Base-by-base conservation (phyloP, 129 eudicot genomes). In the Scalesia atractyloides region DNA sequence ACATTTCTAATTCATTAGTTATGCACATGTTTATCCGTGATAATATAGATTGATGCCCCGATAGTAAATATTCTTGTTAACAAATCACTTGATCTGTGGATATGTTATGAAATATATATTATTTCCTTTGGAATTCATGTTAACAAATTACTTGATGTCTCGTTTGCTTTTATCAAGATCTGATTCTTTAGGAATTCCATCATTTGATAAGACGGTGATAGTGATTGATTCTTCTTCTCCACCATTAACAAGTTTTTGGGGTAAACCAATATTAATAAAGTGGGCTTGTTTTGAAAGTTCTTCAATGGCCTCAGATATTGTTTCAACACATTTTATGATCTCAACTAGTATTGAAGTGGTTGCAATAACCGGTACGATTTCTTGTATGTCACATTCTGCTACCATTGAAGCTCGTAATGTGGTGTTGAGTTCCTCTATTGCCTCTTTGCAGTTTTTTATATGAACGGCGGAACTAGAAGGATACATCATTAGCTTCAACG, bases 241-340 rank as follows among this genome's bases (percentile, higher is more conserved):
- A 4, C 47, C 81, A 47, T 33, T 61, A 30, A 81, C 77, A 1
- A 89, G 95, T 7, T 75, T 82, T 75, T 81, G 82, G 13, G 72
- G 72, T 64, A 85, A 91, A 9, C 85, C 82, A 6, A 84, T 82
- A 64, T 58, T 82, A 50, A 72, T 73, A 56, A 82, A 22, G 34
- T 36, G 68, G 3, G 95, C 95, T 60, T 66, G 66, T 17, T 67
- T 41, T 0, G 86, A 71, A 41, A 91, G 88, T 33, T 91, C 89
- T 8, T 72, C 72, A 0, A 85, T 68, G 3, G 86, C 74, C 33
- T 69, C 85, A 0, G 73, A 77, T 15, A 91, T 78, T 20, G 75
- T 72, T 36, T 87, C 89, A 11, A 84, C 79, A 6, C 84, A 79
- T 50, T 83, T 78, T 20, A 73, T 72, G 74, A 87, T 73, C 47